phyloP scores from a whole-genome alignment of 495 filamentous ascomycete species.

The Choiromyces venosus region DNA sequence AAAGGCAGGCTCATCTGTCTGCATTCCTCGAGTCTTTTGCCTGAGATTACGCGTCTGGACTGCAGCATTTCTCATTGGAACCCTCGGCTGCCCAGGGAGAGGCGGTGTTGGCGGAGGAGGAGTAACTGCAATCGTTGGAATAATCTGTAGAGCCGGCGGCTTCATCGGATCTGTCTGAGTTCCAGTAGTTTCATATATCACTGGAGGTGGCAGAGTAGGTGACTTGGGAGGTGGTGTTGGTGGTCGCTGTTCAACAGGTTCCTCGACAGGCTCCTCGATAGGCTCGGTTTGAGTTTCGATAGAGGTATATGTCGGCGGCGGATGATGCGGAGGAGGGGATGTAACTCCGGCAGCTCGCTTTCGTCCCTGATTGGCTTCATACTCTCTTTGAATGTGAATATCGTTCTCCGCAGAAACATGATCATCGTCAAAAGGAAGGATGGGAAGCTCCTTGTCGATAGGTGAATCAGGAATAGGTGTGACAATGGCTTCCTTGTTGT shows the following conservation, averaged over 20 bases:
- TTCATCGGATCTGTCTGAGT: constrained; percentile 65
- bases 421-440: background rate
- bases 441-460: constrained; percentile 13
- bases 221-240: constrained; percentile 63
- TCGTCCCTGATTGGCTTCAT: constrained; percentile 65
- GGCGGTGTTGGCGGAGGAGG: constrained; percentile 56
- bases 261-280: background rate
- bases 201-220: constrained; percentile 19
- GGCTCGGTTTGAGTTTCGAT: constrained; percentile 12
- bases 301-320: constrained; percentile 28
- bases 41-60: constrained; percentile 42
- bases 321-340: constrained; percentile 42
- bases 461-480: constrained; percentile 26
- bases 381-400: constrained; percentile 50
- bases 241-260: constrained; percentile 51
- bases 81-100: constrained; percentile 51
- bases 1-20: constrained; percentile 82
- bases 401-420: constrained; percentile 27
- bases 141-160: constrained; percentile 45
- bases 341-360: constrained; percentile 54
- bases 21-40: constrained; percentile 65
- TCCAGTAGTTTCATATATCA: constrained; percentile 50
- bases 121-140: constrained; percentile 59
- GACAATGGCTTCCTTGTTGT: constrained; percentile 21
- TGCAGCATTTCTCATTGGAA: constrained; percentile 50